These are phyloP conservation scores for Neolentinus lepideus DNA, from an alignment of 1,284 basidiomycete species.

Conservation along the genomic window DNA sequence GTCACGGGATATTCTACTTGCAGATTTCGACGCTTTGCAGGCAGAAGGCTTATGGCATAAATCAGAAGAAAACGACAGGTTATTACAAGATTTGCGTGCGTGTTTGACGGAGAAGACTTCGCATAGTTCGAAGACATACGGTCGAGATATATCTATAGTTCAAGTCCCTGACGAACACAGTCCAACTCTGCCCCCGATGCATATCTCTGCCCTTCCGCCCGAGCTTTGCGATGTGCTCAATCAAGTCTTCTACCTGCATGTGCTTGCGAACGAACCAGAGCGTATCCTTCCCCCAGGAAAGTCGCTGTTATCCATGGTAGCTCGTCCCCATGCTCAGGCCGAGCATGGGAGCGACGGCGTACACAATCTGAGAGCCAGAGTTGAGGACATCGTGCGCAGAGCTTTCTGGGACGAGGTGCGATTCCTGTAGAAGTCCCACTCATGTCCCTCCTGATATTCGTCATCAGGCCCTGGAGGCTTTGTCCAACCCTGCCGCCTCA, in stretches of 20 bases:
- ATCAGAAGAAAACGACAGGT: background rate
- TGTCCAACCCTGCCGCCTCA: conserved; percentile 36
- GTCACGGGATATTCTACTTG: background rate
- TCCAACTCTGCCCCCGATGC: conserved; percentile 21
- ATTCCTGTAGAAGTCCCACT: conserved; percentile 3
- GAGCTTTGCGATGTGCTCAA: conserved; percentile 49
- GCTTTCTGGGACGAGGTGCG: conserved; percentile 71
- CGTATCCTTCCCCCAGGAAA: conserved; percentile 61
- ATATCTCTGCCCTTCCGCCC: conserved; percentile 32
- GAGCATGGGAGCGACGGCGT: conserved; percentile 16
- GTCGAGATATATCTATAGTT: conserved; percentile 11
- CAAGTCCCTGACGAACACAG: conserved; percentile 18
- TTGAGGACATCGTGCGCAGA: conserved; percentile 46
- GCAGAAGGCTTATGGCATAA: background rate
- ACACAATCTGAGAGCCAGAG: conserved; percentile 35
- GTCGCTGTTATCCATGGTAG: conserved; percentile 56
- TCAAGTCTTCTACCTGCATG: conserved; percentile 53
- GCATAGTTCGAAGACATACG: background rate
- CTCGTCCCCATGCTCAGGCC: conserved; percentile 26
- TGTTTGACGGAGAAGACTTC: background rate
- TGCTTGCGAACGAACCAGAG: conserved; percentile 50
- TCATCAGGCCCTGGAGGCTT: conserved; percentile 31
- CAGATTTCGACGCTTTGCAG: background rate
- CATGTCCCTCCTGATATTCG: conserved; percentile 1
- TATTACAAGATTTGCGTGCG: background rate